These are phyloP conservation scores for Pythium graminicola DNA, from an alignment of 352 stramenopile genomes.

Conservation along the genomic window DNA sequence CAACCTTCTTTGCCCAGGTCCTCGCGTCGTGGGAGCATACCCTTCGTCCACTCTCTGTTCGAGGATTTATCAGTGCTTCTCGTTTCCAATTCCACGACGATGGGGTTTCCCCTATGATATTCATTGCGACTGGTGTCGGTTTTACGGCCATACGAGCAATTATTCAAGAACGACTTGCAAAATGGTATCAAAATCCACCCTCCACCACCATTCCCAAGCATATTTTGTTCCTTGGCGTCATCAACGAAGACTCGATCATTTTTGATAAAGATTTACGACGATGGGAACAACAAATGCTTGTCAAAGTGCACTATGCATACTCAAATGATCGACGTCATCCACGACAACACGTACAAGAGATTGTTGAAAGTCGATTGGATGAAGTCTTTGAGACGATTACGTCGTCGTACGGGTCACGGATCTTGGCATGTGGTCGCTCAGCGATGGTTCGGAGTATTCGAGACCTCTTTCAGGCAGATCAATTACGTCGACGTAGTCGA, in stretches of 20 bases:
- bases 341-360: conserved; percentile 25
- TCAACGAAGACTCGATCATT: conserved; percentile 24
- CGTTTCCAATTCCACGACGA: conserved; percentile 71
- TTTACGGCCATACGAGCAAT: conserved; percentile 77
- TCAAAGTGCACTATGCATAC: conserved; percentile 27
- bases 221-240: conserved; percentile 29
- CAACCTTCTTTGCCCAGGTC: conserved; percentile 26
- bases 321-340: conserved; percentile 18
- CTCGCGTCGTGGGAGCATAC: neutral
- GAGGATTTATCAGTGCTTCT: conserved; percentile 81
- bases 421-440: conserved; percentile 25
- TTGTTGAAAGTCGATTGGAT: conserved; percentile 21
- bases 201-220: conserved; percentile 16
- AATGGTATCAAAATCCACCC: neutral
- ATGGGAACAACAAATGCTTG: conserved; percentile 25
- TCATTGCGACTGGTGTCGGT: conserved; percentile 89
- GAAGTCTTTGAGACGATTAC: conserved; percentile 20
- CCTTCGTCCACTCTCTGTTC: conserved; percentile 65
- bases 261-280: conserved; percentile 32
- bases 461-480: conserved; percentile 21
- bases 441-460: conserved; percentile 23
- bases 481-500: conserved; percentile 9
- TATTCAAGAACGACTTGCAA: conserved; percentile 28
- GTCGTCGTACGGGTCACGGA: conserved; percentile 9
- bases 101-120: conserved; percentile 73